A percentile compares a stretch with the other conserved stretches of the same genome.
Conservation (phyloP, 2,329 filamentous ascomycete genomes). For the Gyromitra esculenta region DNA sequence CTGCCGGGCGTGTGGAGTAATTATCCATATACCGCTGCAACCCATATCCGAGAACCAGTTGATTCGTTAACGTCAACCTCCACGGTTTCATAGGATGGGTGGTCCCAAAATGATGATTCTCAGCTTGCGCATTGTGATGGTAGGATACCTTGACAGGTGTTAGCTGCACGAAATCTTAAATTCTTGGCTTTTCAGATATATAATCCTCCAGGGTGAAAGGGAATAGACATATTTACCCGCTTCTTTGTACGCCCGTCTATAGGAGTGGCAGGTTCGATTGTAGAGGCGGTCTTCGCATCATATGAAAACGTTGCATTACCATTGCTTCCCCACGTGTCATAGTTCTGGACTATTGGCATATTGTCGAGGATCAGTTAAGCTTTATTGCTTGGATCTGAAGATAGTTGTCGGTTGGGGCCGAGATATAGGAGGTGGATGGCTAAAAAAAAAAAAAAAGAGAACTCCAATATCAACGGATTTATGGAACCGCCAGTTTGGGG, state of each 20-base stretch:
- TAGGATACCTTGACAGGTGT: slow-evolving; percentile 79
- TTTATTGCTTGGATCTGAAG: slow-evolving; percentile 14
- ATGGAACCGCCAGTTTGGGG: slow-evolving; percentile 7
- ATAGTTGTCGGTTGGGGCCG: neutral
- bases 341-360: slow-evolving; percentile 53
- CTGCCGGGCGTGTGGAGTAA: slow-evolving; percentile 83
- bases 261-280: slow-evolving; percentile 34
- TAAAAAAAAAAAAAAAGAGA: neutral
- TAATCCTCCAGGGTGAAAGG: neutral
- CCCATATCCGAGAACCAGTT: slow-evolving; percentile 91
- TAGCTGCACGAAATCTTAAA: slow-evolving; percentile 62
- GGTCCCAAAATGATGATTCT: slow-evolving; percentile 95
- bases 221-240: slow-evolving; percentile 24
- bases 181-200: neutral
- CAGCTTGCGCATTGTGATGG: slow-evolving; percentile 93
- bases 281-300: slow-evolving; percentile 49
- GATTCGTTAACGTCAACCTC: slow-evolving; percentile 94
- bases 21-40: slow-evolving; percentile 98
- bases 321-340: slow-evolving; percentile 54
- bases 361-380: slow-evolving; percentile 11
- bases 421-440: neutral
- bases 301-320: slow-evolving; percentile 52
- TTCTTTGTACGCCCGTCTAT: slow-evolving; percentile 46
- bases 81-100: slow-evolving; percentile 99
- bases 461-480: neutral